phyloP scores from a whole-genome alignment of 441 rosid species.

The Omphalea diandra region DNA sequence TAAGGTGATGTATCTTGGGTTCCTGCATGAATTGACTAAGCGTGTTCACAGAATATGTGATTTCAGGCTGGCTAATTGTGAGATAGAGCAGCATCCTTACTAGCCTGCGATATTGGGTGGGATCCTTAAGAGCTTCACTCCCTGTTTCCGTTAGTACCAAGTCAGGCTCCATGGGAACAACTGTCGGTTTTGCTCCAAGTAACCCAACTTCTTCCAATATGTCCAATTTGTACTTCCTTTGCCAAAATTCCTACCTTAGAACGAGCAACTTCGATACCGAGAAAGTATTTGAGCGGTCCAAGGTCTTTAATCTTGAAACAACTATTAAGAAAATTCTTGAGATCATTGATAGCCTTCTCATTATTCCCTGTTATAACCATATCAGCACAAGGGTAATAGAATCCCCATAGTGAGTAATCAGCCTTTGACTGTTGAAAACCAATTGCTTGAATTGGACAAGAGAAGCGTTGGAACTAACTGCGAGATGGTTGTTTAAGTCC shows the following conservation, averaged over 20 bases:
- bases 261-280: too few relatives aligned
- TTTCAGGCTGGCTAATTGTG: not conserved
- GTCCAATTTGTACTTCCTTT: not conserved
- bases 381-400: not conserved
- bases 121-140: not conserved
- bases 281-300: conserved; percentile 1
- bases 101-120: not conserved
- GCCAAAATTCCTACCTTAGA: not conserved
- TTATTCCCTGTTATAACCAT: not conserved
- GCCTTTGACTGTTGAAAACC: too few relatives aligned
- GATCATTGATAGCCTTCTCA: not conserved
- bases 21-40: conserved; percentile 9
- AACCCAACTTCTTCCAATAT: conserved; percentile 8
- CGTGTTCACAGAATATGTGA: not conserved
- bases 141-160: not conserved
- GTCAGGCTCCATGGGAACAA: not conserved
- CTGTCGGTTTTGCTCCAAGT: conserved; percentile 6
- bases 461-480: too few relatives aligned
- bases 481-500: too few relatives aligned
- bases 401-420: not conserved
- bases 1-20: conserved; percentile 9
- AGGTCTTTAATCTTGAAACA: not conserved
- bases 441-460: too few relatives aligned
- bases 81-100: not conserved
- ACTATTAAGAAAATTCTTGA: not conserved